Base-by-base conservation (phyloP, 345 rosid species). In the Camelina sativa region DNA sequence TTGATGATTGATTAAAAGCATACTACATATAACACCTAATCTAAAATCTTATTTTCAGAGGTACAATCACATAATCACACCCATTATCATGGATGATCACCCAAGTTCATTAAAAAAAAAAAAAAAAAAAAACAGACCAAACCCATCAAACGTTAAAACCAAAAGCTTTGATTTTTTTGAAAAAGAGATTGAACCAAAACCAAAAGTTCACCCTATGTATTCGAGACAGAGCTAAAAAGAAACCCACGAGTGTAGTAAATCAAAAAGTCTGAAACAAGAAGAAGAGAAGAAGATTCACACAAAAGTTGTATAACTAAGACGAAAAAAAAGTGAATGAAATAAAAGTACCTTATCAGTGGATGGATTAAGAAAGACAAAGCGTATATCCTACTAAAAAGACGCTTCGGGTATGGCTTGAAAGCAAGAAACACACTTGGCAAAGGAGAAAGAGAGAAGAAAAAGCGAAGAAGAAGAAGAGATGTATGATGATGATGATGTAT, bases 201-300 rank as follows among this genome's bases (percentile, higher is more conserved):
- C 8, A 2, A 7, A 7, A 5, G 37, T 34, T 34, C 6, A 2
- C 52, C 17, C 13, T 10, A 41, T 7, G 15, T 12, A 44, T 41
- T 40, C 5, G 12, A 62, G 58, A 62, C 23, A 65, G 25, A 65
- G 25, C 8, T 61, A 23, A 41, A 41, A 51, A 40, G 16, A 65
- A 72, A 72, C 30, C 66, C 67, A 70, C 15, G 16, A 68, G 40
- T 32, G 40, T 3, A 71, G 40, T 3, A 71, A 58, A 63, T 28
- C 62, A 38, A 71, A 65, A 71, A 65, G 66, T 72, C 69, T 50
- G 72, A 60, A 59, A 51, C 68, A 65, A 59, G 68, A 76, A 64
- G 30, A 62, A n/a, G 38, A n/a, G 38, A 65, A 32, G n/a, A 60
- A 46, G 63, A 72, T 52, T 32, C 72, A 64, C 15, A 57, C 34